These are phyloP conservation scores for Amphichorda felina DNA, from an alignment of 2,329 filamentous ascomycete species.

Conservation along the genomic window DNA sequence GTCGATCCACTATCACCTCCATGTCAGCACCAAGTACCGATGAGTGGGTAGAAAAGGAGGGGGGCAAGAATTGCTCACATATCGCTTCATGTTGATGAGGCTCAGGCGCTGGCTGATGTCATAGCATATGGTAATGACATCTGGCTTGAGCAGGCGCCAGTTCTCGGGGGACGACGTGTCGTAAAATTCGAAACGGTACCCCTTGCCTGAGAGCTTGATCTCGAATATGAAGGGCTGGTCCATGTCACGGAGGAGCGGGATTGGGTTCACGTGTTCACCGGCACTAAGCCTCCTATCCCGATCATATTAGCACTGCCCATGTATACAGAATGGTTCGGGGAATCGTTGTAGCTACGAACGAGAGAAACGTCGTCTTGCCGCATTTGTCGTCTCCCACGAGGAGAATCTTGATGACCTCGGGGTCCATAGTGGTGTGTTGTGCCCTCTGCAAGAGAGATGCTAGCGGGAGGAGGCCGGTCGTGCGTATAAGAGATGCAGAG, in stretches of 20 bases:
- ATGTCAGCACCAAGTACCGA: background rate
- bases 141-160: conserved; percentile 46
- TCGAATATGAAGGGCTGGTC: conserved; percentile 52
- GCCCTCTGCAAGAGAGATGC: background rate
- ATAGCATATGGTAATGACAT: conserved; percentile 48
- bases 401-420: conserved; percentile 37
- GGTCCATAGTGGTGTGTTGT: conserved; percentile 24
- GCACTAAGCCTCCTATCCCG: conserved; percentile 43
- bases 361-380: conserved; percentile 50
- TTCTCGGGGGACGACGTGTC: conserved; percentile 47
- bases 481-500: too few relatives aligned
- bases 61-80: conserved; percentile 25
- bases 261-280: conserved; percentile 25
- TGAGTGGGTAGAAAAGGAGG: background rate
- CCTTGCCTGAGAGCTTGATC: conserved; percentile 23
- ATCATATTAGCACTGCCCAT: too few relatives aligned
- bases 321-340: too few relatives aligned
- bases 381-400: conserved; percentile 47
- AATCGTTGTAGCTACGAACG: conserved; percentile 29
- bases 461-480: background rate
- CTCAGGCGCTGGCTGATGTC: conserved; percentile 47
- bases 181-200: conserved; percentile 44
- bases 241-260: conserved; percentile 41
- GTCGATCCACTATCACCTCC: conserved; percentile 34
- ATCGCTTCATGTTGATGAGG: conserved; percentile 44